phyloP scores from a whole-genome alignment of 176 grass and related monocot genomes.

The Carex cristatella region DNA sequence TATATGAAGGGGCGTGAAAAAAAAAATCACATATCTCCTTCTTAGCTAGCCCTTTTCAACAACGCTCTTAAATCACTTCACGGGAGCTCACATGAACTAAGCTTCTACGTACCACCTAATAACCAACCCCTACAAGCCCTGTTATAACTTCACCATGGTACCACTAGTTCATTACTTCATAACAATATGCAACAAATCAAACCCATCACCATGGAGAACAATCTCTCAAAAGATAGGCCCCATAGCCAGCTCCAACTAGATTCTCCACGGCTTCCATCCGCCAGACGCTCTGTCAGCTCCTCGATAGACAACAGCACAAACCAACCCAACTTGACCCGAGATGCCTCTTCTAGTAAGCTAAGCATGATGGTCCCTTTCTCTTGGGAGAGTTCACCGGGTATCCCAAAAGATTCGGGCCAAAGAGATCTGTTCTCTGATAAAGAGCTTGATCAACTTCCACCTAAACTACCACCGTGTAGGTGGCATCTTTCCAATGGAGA shows the following conservation, averaged over 20 bases:
- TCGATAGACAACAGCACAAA: conserved; percentile 19
- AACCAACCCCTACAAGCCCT: conserved; percentile 13
- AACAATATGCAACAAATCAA: conserved; percentile 27
- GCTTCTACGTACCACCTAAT: conserved; percentile 9
- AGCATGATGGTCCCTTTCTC: conserved; percentile 70
- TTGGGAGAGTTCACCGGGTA: conserved; percentile 90
- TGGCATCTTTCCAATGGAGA: background rate
- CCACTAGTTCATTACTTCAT: conserved; percentile 20
- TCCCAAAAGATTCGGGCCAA: conserved; percentile 37
- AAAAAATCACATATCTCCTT: conserved; percentile 1
- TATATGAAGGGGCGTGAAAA: background rate
- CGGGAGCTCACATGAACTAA: conserved; percentile 37
- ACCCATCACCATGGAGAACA: conserved; percentile 5
- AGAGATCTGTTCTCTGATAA: conserved; percentile 4
- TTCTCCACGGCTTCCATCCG: conserved; percentile 61
- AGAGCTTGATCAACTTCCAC: conserved; percentile 28
- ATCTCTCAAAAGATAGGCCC: conserved; percentile 16
- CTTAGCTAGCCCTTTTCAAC: conserved; percentile 46
- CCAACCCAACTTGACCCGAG: conserved; percentile 21
- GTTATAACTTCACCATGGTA: conserved; percentile 13
- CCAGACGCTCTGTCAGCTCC: conserved; percentile 51
- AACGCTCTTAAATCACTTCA: conserved; percentile 42
- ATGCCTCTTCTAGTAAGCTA: conserved; percentile 34
- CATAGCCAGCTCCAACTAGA: conserved; percentile 42
- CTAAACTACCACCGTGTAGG: conserved; percentile 55